These are phyloP conservation scores for Candida insectalens DNA, from an alignment of 805 yeast genomes.

Conservation along the genomic window DNA sequence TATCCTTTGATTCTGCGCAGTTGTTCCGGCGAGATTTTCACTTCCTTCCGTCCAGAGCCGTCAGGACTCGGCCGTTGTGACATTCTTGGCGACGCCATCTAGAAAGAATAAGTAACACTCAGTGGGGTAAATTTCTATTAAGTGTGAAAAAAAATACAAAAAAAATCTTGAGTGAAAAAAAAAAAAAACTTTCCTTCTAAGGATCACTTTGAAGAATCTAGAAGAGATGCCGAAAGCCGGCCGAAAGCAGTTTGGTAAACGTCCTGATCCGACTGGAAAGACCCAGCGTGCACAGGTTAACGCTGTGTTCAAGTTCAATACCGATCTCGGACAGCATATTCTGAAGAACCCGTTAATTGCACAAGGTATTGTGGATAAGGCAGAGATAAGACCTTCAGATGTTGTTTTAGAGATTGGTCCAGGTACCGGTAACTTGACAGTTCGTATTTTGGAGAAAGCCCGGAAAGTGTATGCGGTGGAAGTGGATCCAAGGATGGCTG, in stretches of 20 bases:
- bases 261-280: conserved; percentile 42
- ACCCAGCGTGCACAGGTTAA: conserved; percentile 46
- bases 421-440: conserved; percentile 97
- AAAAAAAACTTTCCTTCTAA: no score
- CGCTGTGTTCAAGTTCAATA: conserved; percentile 92
- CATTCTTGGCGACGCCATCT: background rate
- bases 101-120: background rate
- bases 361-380: conserved; percentile 96
- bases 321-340: conserved; percentile 94
- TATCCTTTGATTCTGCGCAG: conserved; percentile 15
- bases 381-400: conserved; percentile 86
- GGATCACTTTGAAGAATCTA: background rate
- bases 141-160: no score
- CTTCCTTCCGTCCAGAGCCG: background rate
- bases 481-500: conserved; percentile 99
- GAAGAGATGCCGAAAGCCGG: conserved; percentile 49
- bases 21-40: conserved; percentile 13
- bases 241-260: conserved; percentile 49
- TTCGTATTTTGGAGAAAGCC: conserved; percentile 85
- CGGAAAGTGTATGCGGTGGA: conserved; percentile 92
- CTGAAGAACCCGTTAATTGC: conserved; percentile 94
- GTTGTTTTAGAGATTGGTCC: conserved; percentile 96
- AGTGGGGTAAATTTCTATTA: no score
- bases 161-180: background rate
- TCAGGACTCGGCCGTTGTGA: background rate